Conservation (phyloP, 1,284 basidiomycete species). For the Hypsizygus ulmarius region DNA sequence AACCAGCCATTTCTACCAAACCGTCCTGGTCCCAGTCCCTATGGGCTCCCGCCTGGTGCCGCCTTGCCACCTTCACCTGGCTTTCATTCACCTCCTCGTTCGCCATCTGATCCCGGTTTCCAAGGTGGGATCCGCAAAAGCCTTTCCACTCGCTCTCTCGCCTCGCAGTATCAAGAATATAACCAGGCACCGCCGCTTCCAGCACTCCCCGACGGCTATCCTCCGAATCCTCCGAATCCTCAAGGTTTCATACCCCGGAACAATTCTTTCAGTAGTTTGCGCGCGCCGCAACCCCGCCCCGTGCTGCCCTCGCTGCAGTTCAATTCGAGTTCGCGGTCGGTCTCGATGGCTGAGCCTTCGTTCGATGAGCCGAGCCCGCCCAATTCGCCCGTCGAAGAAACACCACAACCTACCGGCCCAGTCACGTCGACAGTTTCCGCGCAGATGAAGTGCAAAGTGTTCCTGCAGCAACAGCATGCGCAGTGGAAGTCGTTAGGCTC, state of each 20-base stretch:
- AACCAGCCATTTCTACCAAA: slow-evolving; percentile 10
- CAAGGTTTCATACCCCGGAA: slow-evolving; percentile 32
- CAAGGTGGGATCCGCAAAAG: slow-evolving; percentile 51
- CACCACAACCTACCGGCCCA: slow-evolving; percentile 55
- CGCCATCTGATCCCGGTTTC: slow-evolving; percentile 41
- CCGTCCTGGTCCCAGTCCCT: slow-evolving; percentile 13
- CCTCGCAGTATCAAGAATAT: slow-evolving; percentile 44
- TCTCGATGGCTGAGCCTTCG: slow-evolving; percentile 49
- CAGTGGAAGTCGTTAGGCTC: slow-evolving; percentile 97
- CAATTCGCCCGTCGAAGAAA: slow-evolving; percentile 67
- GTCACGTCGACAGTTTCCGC: slow-evolving; percentile 75
- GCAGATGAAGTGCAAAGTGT: slow-evolving; percentile 99
- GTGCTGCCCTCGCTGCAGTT: slow-evolving; percentile 63
- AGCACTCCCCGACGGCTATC: slow-evolving; percentile 39
- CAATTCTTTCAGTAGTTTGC: slow-evolving; percentile 37
- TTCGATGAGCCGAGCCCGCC: slow-evolving; percentile 76
- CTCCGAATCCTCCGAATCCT: slow-evolving; percentile 29
- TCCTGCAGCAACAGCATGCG: slow-evolving; percentile 91
- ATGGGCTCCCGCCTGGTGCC: slow-evolving; percentile 26
- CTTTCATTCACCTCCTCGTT: slow-evolving; percentile 23
- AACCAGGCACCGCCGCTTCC: slow-evolving; percentile 49
- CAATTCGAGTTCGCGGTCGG: slow-evolving; percentile 44
- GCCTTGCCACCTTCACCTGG: slow-evolving; percentile 1
- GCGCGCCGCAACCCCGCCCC: slow-evolving; percentile 49
- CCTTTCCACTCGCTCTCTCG: slow-evolving; percentile 60